These are phyloP conservation scores for Spergularia marina DNA, from an alignment of 148 eudicot species.

Conservation along the genomic window DNA sequence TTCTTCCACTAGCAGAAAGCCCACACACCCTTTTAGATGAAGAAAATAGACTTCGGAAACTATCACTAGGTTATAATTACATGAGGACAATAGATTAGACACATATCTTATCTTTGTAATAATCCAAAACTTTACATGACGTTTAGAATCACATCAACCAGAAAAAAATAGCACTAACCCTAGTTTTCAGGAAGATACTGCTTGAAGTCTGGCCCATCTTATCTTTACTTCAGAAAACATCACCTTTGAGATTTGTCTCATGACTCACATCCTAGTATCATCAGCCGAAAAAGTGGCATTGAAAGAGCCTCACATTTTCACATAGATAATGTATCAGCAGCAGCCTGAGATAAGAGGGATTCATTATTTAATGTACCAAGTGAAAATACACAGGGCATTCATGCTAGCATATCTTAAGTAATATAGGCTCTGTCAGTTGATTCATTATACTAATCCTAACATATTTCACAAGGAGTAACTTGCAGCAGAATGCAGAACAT, in stretches of 20 bases:
- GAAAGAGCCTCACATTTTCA: neutral
- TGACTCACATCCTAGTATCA: neutral
- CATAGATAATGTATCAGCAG: neutral
- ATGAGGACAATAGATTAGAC: too few species aligned
- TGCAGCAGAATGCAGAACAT: too few species aligned
- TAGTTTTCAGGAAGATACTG: neutral
- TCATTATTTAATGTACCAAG: too few species aligned
- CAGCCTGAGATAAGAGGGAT: too few species aligned
- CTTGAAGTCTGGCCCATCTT: slow-evolving; percentile 2
- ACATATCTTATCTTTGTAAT: neutral
- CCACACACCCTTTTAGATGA: neutral
- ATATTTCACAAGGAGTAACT: too few species aligned
- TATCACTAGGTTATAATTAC: too few species aligned
- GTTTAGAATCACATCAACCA: neutral
- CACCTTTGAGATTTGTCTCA: neutral
- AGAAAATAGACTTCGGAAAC: neutral
- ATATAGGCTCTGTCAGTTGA: too few species aligned
- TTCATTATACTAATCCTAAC: too few species aligned
- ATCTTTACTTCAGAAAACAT: neutral
- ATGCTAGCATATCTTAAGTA: too few species aligned
- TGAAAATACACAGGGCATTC: too few species aligned
- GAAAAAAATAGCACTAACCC: slow-evolving; percentile 1
- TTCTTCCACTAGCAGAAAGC: slow-evolving; percentile 1
- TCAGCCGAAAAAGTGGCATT: neutral
- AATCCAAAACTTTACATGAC: neutral